Base-by-base conservation (phyloP, 352 stramenopile species). In the Globisporangium uncinulatum region DNA sequence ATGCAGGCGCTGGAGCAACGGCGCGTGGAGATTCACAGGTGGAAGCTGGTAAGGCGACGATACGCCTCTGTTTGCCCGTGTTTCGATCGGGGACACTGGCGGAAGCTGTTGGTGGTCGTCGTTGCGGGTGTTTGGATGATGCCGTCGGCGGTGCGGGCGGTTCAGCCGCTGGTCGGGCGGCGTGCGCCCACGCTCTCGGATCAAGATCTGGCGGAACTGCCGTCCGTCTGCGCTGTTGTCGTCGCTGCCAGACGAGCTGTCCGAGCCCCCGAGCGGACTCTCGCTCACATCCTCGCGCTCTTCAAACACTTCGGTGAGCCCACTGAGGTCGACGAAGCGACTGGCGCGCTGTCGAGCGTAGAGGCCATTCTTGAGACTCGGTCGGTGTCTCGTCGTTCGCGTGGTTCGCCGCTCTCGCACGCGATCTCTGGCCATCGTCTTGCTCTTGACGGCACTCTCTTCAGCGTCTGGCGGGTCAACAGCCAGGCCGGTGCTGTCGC, bases 281-380 rank as follows among this genome's bases (percentile, higher is more conserved):
- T 36, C 48, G 4, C 36, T 50, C 21, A 64, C 45, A 48, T 70
- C 63, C 19, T 74, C 65, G 14, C 67, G 59, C 36, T 65, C 58
- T n/a, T 88, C 75, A 54, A 79, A 86, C 0, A 61, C 75, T n/a
- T 79, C 71, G 0, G 66, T 78, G 32, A 89, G 73, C 1, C 70
- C 70, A 17, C 66, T 73, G 11, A 88, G 51, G 43, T 86, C 74
- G 6, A 86, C 66, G 32, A 82, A 71, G 32, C 72, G 68, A 15
- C 60, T 69, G n/a, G 49, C 51, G 6, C 46, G 43, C 17, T 53
- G 54, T 5, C 49, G 21, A 46, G 39, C n/a, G 1, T 37, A 20
- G 20, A n/a, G 47, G 19, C 3, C 31, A 29, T 19, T 37, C 45
- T 41, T 20, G 17, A 56, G 32, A 4, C 42, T 47, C n/a, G 53